These are phyloP conservation scores for Taphrina deformans DNA, from an alignment of 1,139 yeast species.

Conservation along the genomic window DNA sequence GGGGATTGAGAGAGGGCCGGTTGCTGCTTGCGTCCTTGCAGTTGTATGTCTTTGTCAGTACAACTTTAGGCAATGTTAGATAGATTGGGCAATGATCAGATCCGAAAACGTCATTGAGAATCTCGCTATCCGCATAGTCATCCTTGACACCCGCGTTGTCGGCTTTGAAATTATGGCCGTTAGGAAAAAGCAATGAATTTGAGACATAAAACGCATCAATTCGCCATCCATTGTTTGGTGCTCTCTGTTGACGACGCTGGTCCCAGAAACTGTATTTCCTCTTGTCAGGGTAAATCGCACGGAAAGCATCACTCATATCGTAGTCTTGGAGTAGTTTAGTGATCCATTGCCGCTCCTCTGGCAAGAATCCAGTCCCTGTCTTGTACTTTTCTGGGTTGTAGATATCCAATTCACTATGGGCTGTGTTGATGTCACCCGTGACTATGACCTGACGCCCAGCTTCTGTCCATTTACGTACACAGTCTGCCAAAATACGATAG, in stretches of 20 bases:
- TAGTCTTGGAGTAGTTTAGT: conserved; percentile 5
- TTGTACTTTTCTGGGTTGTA: conserved; percentile 29
- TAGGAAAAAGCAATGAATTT: not conserved
- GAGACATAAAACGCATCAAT: conserved; percentile 32
- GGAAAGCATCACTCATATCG: conserved; percentile 27
- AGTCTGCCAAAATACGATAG: conserved; percentile 13
- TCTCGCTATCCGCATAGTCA: conserved; percentile 3
- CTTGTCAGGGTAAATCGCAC: conserved; percentile 17
- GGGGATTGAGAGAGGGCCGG: conserved; percentile 17
- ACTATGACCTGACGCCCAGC: conserved; percentile 29
- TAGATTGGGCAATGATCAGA: conserved; percentile 33
- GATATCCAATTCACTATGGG: conserved; percentile 26
- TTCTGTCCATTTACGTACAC: conserved; percentile 29
- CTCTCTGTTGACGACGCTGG: conserved; percentile 25
- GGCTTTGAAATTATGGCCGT: not conserved
- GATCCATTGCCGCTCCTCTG: conserved; percentile 32
- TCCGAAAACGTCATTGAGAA: conserved; percentile 27
- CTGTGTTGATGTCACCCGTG: conserved; percentile 32
- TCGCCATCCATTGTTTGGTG: conserved; percentile 30
- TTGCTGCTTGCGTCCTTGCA: conserved; percentile 33
- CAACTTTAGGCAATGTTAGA: conserved; percentile 1
- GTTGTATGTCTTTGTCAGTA: not conserved
- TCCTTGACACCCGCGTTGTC: not conserved
- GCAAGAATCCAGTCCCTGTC: conserved; percentile 25
- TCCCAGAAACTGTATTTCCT: conserved; percentile 33